Conservation (phyloP, 768 basidiomycete species). For the Boletus patriciae region DNA sequence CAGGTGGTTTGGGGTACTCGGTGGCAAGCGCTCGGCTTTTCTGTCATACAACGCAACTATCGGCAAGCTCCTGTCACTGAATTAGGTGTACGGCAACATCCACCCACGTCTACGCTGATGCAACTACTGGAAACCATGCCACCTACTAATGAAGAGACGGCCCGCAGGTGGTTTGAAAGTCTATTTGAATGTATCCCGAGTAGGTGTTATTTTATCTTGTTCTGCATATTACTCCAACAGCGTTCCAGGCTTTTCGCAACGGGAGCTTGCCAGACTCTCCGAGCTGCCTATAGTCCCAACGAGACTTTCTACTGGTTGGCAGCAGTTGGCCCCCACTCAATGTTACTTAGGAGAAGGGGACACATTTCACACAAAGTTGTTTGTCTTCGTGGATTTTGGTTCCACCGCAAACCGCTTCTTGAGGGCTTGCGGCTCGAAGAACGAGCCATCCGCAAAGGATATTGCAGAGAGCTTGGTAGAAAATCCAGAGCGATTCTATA, state of each 20-base stretch:
- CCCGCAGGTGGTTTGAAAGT: slow-evolving; percentile 61
- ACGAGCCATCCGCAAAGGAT: slow-evolving; percentile 81
- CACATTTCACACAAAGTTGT: slow-evolving; percentile 73
- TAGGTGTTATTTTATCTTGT: slow-evolving; percentile 31
- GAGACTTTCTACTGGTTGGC: background rate
- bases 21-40: slow-evolving; percentile 69
- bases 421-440: slow-evolving; percentile 76
- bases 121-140: slow-evolving; percentile 52
- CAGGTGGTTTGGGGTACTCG: slow-evolving; percentile 5
- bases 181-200: slow-evolving; percentile 58
- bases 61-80: slow-evolving; percentile 51
- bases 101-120: slow-evolving; percentile 57
- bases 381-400: slow-evolving; percentile 87
- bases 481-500: slow-evolving; percentile 66
- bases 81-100: slow-evolving; percentile 65
- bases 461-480: slow-evolving; percentile 63
- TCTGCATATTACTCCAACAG: background rate
- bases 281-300: slow-evolving; percentile 53
- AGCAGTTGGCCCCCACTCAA: slow-evolving; percentile 54
- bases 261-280: slow-evolving; percentile 55
- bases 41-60: slow-evolving; percentile 54
- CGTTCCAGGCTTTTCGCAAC: slow-evolving; percentile 51
- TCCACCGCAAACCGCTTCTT: slow-evolving; percentile 75
- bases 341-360: slow-evolving; percentile 64
- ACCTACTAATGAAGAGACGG: slow-evolving; percentile 52